phyloP scores from a whole-genome alignment of 768 basidiomycete species.

The Tylopilus sp. region DNA sequence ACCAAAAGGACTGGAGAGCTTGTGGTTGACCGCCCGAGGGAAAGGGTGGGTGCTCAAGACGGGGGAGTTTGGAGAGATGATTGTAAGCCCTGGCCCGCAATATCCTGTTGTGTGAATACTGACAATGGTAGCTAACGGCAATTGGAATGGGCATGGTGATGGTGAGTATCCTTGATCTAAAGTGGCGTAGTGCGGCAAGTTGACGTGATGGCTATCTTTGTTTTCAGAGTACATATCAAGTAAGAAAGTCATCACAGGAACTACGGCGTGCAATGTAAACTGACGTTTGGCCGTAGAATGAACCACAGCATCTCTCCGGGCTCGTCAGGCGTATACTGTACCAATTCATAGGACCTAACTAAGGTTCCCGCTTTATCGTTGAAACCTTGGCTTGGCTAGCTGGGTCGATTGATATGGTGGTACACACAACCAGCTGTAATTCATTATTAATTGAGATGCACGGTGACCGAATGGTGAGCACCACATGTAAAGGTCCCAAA shows the following conservation, averaged over 20 bases:
- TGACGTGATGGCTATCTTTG: constrained; percentile 3
- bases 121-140: constrained; percentile 46
- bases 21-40: constrained; percentile 78
- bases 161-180: constrained; percentile 40
- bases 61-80: constrained; percentile 63
- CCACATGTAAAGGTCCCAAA: not conserved
- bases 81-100: constrained; percentile 41
- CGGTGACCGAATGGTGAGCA: not conserved
- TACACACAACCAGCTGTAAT: not conserved
- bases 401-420: not conserved
- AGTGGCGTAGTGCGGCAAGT: not conserved
- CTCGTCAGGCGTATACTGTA: constrained; percentile 79
- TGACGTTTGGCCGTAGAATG: constrained; percentile 37
- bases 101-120: constrained; percentile 3
- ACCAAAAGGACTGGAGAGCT: constrained; percentile 86
- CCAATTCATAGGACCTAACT: constrained; percentile 89
- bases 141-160: constrained; percentile 92
- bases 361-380: too few species aligned
- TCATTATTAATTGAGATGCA: not conserved
- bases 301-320: constrained; percentile 79
- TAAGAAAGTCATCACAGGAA: constrained; percentile 13
- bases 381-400: not conserved
- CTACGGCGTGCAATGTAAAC: not conserved
- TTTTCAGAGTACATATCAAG: constrained; percentile 74
- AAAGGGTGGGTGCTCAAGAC: constrained; percentile 72